Evolutionary conservation across 75 land plant genomes (phyloP), one percentile per base, ranked within the genome.

Genomic region (Isoetes taiwanensis): DNA sequence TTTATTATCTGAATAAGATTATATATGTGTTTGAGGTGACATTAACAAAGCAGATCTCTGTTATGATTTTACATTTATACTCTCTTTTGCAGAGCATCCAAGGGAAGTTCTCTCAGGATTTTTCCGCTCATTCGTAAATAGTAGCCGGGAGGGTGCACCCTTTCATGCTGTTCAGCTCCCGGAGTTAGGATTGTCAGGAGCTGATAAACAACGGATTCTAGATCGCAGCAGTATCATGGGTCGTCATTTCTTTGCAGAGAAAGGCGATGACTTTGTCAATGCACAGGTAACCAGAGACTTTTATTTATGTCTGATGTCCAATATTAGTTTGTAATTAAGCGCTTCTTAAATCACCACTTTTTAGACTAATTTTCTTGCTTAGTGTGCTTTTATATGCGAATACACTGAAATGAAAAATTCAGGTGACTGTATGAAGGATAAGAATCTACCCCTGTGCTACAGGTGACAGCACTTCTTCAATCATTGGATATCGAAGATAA

Each of bases 141-240:
- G 85, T 39, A 70, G 82, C 50, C 80, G 78, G 53, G 61, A 62
- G 43, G 76, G 77, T 34, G 42, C 77, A 32, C 95, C 95, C 23
- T 87, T 91, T 54, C 82, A 41, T 32, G 90, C 98, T 16, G 71
- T 76, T 16, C 57, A 72, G 21, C 90, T 88, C 57, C 98, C 98
- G 4, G 48, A 63, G 43, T 74, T 93, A 30, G 96, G 90, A 28
- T 67, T 93, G 64, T 83, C 95, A 1, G 66, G 72, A 57, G 78
- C 70, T 53, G 98, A 93, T 63, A 93, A 93, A 66, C 75, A 71
- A 48, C 80, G 96, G 14, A 88, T 93, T 50, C 80, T 88, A 37
- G 83, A 93, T 59, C 95, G 98, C 17, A 84, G 80, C 70, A 81
- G 77, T 70, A 84, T 93, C 2, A 81, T 93, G 89, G 95, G 83